phyloP scores from a whole-genome alignment of 192 early-diverging fungal genomes.

The Linderina pennispora region DNA sequence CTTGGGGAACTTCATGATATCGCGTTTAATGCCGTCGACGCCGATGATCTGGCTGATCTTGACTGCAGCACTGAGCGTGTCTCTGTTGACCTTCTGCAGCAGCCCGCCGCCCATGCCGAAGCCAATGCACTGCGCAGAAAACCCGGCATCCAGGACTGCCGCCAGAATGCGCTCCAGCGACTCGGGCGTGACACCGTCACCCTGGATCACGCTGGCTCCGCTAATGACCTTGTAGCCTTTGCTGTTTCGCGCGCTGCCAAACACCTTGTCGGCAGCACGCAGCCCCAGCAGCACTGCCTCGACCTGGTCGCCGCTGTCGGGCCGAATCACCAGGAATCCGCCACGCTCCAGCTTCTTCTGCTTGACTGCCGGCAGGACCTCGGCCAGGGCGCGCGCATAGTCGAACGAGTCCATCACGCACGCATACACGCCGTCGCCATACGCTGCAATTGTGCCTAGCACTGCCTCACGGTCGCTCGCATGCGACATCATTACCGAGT shows the following conservation, averaged over 20 bases:
- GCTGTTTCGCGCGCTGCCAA: conserved; percentile 60
- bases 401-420: conserved; percentile 93
- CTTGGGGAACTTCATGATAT: conserved; percentile 87
- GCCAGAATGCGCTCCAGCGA: conserved; percentile 52
- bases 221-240: conserved; percentile 78
- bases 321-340: conserved; percentile 75
- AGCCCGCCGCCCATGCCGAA: conserved; percentile 89
- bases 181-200: conserved; percentile 65
- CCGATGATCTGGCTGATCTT: conserved; percentile 71
- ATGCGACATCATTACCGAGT: conserved; percentile 83
- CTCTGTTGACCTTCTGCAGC: conserved; percentile 80
- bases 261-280: conserved; percentile 62
- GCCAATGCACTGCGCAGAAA: conserved; percentile 63
- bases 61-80: conserved; percentile 81
- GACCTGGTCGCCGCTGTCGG: conserved; percentile 80
- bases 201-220: conserved; percentile 74
- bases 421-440: conserved; percentile 68
- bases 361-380: conserved; percentile 65
- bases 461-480: conserved; percentile 68
- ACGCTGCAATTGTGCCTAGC: conserved; percentile 53
- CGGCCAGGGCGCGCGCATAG: conserved; percentile 66
- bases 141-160: conserved; percentile 55
- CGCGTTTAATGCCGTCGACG: conserved; percentile 55
- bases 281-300: conserved; percentile 68
- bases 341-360: conserved; percentile 64